phyloP scores from a whole-genome alignment of 352 stramenopile species.

The Detonula confervacea region DNA sequence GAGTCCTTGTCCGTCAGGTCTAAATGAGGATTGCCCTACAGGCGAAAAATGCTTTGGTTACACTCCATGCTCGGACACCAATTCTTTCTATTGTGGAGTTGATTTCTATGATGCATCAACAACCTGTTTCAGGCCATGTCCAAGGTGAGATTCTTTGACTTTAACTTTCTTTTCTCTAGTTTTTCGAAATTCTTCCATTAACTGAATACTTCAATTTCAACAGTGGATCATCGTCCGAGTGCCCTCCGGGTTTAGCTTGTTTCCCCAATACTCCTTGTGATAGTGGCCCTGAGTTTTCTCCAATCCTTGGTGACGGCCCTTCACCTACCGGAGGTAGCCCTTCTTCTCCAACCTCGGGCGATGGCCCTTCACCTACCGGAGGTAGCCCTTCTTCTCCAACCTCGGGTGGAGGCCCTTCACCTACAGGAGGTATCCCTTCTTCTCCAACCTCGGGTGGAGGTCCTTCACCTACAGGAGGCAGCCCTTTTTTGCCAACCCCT shows the following conservation, averaged over 20 bases:
- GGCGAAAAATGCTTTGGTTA: slow-evolving; percentile 56
- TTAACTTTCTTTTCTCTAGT: background rate
- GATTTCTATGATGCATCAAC: slow-evolving; percentile 58
- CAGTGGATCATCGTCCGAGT: slow-evolving; percentile 38
- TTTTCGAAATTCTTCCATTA: background rate
- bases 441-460: too few relatives aligned
- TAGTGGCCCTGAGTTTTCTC: slow-evolving; percentile 10
- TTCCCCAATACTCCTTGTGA: slow-evolving; percentile 66
- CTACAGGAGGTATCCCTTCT: too few relatives aligned
- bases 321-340: background rate
- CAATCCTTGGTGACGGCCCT: background rate
- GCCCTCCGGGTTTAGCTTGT: slow-evolving; percentile 49
- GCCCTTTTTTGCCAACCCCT: too few relatives aligned
- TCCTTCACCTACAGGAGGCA: too few relatives aligned
- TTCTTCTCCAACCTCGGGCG: too few relatives aligned
- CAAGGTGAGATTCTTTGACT: slow-evolving; percentile 11
- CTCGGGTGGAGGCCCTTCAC: too few relatives aligned
- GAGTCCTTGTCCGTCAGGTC: slow-evolving; percentile 40
- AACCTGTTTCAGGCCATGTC: slow-evolving; percentile 50
- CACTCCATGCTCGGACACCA: slow-evolving; percentile 49
- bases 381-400: too few relatives aligned
- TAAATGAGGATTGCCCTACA: slow-evolving; percentile 51
- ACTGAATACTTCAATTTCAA: background rate
- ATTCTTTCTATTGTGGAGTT: slow-evolving; percentile 55
- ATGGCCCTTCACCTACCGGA: too few relatives aligned